Evolutionary conservation across 106 monocot genomes (phyloP), one percentile per base, ranked within the genome.

Genomic region (Narthecium ossifragum): DNA sequence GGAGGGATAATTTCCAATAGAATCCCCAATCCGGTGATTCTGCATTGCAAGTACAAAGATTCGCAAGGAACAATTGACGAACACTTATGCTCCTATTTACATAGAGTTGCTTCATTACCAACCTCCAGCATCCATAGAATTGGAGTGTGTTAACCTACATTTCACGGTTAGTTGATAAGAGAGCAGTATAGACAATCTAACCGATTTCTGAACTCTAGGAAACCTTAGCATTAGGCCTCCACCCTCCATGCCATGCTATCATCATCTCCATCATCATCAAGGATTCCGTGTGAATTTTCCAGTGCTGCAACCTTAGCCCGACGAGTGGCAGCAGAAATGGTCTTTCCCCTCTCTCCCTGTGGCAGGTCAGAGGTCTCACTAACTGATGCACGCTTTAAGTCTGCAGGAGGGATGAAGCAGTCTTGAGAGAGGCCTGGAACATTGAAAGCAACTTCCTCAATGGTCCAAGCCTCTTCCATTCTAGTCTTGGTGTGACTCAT

Each of bases 401-500:
- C 85, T 6, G 73, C 69, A 0, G 85, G 85, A 7, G 85, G 85
- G 34, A 85, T 80, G 63, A 85, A 85, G 37, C 76, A 80, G 49
- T 85, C 85, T 41, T 63, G 11, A 0, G 85, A 80, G 29, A 85
- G 76, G 24, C 85, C 85, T 12, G 75, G 85, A 28, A 85, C 80
- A 55, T 85, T 76, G 59, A 80, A 85, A 0, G 76, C 76, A 4
- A 80, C 76, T 59, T 85, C 85, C 23, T 85, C 85, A 2, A 85
- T 85, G 20, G 70, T 80, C 85, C 85, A 85, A 7, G 34, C 53
- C 65, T 85, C 85, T 62, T 80, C 75, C 80, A 85, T 73, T 41
- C 73, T 76, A 1, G 76, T 85, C 53, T 76, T 80, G 4, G 80
- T 70, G 34, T 76, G 85, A 43, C 70, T 80, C 85, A 76, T 62